Evolutionary conservation across 2,329 filamentous ascomycete species (phyloP).

Genomic region (Hypoxylon sp.): DNA sequence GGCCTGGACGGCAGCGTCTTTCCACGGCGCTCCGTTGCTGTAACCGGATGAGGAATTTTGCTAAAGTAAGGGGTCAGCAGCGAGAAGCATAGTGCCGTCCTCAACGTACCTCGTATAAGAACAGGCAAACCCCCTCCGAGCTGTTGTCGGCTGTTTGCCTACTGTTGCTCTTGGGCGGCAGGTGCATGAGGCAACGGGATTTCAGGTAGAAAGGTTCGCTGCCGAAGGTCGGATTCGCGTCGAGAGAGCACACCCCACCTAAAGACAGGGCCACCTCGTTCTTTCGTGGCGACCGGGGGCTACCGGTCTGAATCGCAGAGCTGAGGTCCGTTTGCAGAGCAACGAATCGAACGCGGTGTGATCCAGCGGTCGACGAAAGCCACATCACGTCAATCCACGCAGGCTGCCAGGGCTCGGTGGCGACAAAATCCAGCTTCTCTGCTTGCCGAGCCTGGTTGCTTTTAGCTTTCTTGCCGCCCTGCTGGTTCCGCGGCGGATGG

Average conservation of each 20-base stretch:
- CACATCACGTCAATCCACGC: constrained; percentile 64
- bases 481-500: constrained; percentile 64
- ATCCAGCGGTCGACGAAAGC: constrained; percentile 55
- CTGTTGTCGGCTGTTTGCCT: constrained; percentile 45
- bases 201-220: constrained; percentile 57
- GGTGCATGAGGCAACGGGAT: constrained; percentile 60
- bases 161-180: constrained; percentile 51
- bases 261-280: constrained; percentile 55
- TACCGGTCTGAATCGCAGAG: constrained; percentile 48
- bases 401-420: constrained; percentile 58
- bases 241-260: constrained; percentile 55
- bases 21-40: constrained; percentile 54
- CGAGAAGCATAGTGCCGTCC: background rate
- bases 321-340: constrained; percentile 60
- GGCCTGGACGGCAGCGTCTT: constrained; percentile 52
- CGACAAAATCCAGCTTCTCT: constrained; percentile 49
- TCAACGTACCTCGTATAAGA: constrained; percentile 64
- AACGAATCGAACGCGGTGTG: constrained; percentile 58
- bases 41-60: constrained; percentile 59
- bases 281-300: constrained; percentile 32
- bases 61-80: constrained; percentile 49
- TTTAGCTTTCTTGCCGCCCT: constrained; percentile 54
- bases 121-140: constrained; percentile 61
- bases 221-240: constrained; percentile 54
- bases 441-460: constrained; percentile 36